These are phyloP conservation scores for Yamadazyma membranifaciens DNA, from an alignment of 1,139 yeast genomes.

Conservation along the genomic window DNA sequence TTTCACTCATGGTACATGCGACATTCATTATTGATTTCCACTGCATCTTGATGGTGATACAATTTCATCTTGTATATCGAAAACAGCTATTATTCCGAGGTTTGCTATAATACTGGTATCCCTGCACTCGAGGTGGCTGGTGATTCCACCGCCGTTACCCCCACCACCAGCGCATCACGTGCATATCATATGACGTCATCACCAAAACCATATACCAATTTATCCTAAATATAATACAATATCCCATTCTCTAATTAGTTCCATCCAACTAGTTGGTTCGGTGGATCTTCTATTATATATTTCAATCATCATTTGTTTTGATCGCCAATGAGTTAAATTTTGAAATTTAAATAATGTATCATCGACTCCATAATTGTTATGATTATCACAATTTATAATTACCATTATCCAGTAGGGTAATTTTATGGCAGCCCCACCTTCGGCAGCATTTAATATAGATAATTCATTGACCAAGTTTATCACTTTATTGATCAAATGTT, in stretches of 20 bases:
- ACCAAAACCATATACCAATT: background rate
- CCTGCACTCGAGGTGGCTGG: no score
- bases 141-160: no score
- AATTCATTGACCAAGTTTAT: slow-evolving; percentile 27
- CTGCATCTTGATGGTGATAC: no score
- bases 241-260: slow-evolving; percentile 56
- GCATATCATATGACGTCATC: no score
- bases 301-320: slow-evolving; percentile 52
- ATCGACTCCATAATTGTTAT: slow-evolving; percentile 3
- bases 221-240: slow-evolving; percentile 36
- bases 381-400: slow-evolving; percentile 42
- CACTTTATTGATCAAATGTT: slow-evolving; percentile 30
- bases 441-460: background rate
- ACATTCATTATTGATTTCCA: no score
- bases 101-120: background rate
- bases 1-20: no score
- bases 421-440: background rate
- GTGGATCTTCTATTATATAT: slow-evolving; percentile 48
- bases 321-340: slow-evolving; percentile 49
- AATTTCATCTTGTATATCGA: no score
- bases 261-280: slow-evolving; percentile 51
- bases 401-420: slow-evolving; percentile 47
- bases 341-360: slow-evolving; percentile 12
- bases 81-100: background rate
- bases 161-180: no score